A percentile compares a stretch with the other conserved stretches of the same genome.
Conservation (phyloP, 495 filamentous ascomycete species). For the Sporormia fimetaria region DNA sequence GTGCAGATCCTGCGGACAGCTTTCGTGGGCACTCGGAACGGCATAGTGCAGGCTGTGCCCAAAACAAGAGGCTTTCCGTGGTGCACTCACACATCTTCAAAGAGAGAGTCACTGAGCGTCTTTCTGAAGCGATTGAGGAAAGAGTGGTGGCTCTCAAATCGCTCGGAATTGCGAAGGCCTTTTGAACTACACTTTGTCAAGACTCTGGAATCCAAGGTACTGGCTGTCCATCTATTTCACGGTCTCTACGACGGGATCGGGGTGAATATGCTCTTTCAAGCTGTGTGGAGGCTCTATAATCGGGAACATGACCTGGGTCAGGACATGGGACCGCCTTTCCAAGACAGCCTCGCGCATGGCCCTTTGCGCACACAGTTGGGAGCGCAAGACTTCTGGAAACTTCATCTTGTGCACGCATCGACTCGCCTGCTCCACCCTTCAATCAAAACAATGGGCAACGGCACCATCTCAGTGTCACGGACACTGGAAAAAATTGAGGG, state of each 20-base stretch:
- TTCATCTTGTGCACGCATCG: constrained; percentile 36
- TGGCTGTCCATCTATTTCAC: constrained; percentile 66
- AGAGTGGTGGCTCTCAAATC: constrained; percentile 36
- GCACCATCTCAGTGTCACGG: constrained; percentile 4
- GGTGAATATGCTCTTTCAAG: constrained; percentile 51
- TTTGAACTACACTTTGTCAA: constrained; percentile 38
- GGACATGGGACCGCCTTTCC: constrained; percentile 38
- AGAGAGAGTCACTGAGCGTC: constrained; percentile 28
- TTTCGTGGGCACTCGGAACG: constrained; percentile 56
- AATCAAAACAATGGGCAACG: background rate
- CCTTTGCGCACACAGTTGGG: constrained; percentile 43
- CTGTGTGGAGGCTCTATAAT: constrained; percentile 39
- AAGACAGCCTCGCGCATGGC: constrained; percentile 43
- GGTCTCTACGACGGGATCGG: constrained; percentile 82
- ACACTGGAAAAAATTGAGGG: background rate
- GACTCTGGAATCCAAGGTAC: constrained; percentile 26
- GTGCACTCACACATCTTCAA: constrained; percentile 29
- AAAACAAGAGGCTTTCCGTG: constrained; percentile 39
- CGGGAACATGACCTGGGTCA: constrained; percentile 1
- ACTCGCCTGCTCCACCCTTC: constrained; percentile 3
- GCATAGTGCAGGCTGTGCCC: constrained; percentile 58
- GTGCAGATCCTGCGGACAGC: constrained; percentile 53
- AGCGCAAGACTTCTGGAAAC: constrained; percentile 57
- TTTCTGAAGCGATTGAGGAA: constrained; percentile 26
- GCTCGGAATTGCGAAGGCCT: constrained; percentile 26